phyloP scores from a whole-genome alignment of 345 rosid genomes.

The Populus euphratica region DNA sequence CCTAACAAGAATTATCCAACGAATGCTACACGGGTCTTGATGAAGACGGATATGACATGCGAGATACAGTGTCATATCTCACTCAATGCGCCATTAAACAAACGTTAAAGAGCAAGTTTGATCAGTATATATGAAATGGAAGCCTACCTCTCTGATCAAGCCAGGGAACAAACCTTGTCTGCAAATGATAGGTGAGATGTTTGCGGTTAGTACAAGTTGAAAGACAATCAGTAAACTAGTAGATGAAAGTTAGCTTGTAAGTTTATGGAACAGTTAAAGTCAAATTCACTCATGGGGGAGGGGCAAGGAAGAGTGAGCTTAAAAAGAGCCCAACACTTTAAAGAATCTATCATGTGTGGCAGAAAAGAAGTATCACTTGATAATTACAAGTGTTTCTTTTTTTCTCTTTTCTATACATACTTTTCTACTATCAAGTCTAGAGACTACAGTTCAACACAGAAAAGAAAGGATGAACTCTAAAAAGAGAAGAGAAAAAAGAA shows the following conservation, averaged over 20 bases:
- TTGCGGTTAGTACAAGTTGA: not conserved
- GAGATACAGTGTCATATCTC: not conserved
- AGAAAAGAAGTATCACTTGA: not conserved
- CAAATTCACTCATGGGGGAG: not conserved
- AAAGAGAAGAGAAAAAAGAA: not conserved
- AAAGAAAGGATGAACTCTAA: not conserved
- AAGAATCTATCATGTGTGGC: not conserved
- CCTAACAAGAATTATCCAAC: conserved; percentile 21
- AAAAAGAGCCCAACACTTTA: not conserved
- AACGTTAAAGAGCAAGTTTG: not conserved
- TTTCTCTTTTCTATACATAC: too few relatives aligned
- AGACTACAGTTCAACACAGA: not conserved
- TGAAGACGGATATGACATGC: not conserved
- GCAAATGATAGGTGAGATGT: not conserved
- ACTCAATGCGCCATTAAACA: not conserved
- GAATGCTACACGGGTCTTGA: not conserved
- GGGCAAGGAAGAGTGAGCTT: not conserved
- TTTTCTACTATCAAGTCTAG: not conserved
- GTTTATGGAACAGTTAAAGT: not conserved
- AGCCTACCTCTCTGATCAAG: conserved; percentile 3
- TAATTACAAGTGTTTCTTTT: not conserved
- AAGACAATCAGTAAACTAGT: not conserved
- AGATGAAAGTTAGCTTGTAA: not conserved
- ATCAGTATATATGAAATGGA: not conserved
- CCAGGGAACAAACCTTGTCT: conserved; percentile 29